phyloP scores from a whole-genome alignment of 2,329 filamentous ascomycete species.

The Allantophomopsis cytisporea region DNA sequence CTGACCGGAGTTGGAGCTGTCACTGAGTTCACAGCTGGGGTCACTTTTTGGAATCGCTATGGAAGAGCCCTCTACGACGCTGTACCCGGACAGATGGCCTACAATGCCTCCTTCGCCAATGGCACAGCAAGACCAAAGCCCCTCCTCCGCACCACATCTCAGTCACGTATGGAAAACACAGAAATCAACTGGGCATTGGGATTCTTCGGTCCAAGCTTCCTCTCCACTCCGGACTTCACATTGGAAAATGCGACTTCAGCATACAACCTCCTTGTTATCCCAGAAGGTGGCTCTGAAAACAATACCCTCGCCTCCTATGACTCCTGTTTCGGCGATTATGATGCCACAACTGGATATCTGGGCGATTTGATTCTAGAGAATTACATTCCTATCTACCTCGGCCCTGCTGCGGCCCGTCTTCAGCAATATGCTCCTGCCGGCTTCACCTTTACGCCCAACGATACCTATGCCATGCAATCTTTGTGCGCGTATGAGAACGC shows the following conservation, averaged over 20 bases:
- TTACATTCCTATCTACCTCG: conserved; percentile 31
- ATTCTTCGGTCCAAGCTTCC: conserved; percentile 34
- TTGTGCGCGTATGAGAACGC: conserved; percentile 39
- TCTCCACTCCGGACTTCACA: conserved; percentile 20
- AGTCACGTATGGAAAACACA: conserved; percentile 39
- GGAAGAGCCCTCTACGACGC: conserved; percentile 38
- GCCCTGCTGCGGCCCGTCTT: conserved; percentile 28
- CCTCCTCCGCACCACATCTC: conserved; percentile 36
- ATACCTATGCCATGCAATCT: conserved; percentile 35
- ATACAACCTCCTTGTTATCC: conserved; percentile 34
- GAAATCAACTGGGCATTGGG: conserved; percentile 36
- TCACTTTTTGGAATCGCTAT: conserved; percentile 38
- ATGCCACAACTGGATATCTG: conserved; percentile 9
- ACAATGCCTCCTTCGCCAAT: conserved; percentile 29
- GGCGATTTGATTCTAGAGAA: conserved; percentile 26
- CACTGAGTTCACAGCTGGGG: conserved; percentile 34
- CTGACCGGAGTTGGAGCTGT: conserved; percentile 34
- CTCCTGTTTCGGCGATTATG: conserved; percentile 27
- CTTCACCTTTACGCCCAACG: conserved; percentile 32
- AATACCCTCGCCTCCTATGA: conserved; percentile 35
- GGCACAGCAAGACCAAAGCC: conserved; percentile 32
- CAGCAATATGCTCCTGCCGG: conserved; percentile 29
- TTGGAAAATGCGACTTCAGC: conserved; percentile 25
- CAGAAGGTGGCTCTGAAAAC: conserved; percentile 35
- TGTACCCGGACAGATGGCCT: conserved; percentile 28